phyloP scores from a whole-genome alignment of 805 yeast genomes.

The Zygoascus flipseniorum region DNA sequence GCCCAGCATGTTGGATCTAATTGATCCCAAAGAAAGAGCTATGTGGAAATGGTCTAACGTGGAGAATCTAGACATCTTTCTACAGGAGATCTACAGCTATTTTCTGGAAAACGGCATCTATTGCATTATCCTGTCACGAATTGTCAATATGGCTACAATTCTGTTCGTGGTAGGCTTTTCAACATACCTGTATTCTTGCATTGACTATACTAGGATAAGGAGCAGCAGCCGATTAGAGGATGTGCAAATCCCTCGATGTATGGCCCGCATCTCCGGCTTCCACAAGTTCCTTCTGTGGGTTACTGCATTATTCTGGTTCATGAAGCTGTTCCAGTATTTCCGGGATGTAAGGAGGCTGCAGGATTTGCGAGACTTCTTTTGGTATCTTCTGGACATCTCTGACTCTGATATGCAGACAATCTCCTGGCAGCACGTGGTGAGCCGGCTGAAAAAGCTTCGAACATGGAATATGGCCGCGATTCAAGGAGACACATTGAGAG shows the following conservation, averaged over 20 bases:
- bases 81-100: conserved; percentile 68
- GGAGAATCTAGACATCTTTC: conserved; percentile 78
- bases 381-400: conserved; percentile 56
- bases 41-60: conserved; percentile 96
- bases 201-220: conserved; percentile 49
- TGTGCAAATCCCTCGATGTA: conserved; percentile 41
- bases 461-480: conserved; percentile 72
- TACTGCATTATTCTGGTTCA: conserved; percentile 39
- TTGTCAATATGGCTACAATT: conserved; percentile 63
- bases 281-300: conserved; percentile 58
- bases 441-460: conserved; percentile 60
- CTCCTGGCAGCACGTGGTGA: conserved; percentile 83
- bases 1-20: neutral
- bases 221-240: conserved; percentile 28
- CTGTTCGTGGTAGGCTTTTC: conserved; percentile 73
- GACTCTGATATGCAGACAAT: conserved; percentile 87
- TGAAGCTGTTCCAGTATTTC: conserved; percentile 35
- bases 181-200: conserved; percentile 72
- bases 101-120: conserved; percentile 78
- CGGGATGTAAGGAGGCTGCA: conserved; percentile 56
- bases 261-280: conserved; percentile 35
- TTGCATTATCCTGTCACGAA: conserved; percentile 62
- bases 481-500: conserved; percentile 9
- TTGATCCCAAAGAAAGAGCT: conserved; percentile 51
- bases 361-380: conserved; percentile 73